phyloP scores from a whole-genome alignment of 495 filamentous ascomycete species.

The Rostrohypoxylon terebratum region DNA sequence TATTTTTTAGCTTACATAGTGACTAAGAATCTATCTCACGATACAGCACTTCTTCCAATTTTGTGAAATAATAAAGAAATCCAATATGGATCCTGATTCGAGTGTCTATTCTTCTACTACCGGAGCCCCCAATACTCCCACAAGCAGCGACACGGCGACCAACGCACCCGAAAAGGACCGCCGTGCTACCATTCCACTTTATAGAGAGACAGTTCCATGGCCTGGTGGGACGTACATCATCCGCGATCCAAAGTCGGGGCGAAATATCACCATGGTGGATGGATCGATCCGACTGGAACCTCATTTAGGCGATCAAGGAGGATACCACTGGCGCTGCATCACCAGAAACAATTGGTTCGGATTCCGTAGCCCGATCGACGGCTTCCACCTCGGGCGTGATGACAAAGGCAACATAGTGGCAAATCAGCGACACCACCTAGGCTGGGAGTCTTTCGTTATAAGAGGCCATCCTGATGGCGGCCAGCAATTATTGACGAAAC shows the following conservation, averaged over 20 bases:
- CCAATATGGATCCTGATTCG: too few species aligned
- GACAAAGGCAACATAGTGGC: not conserved
- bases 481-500: not conserved
- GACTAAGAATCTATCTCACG: too few species aligned
- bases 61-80: too few species aligned
- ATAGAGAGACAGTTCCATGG: constrained; percentile 32
- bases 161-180: too few species aligned
- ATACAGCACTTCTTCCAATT: too few species aligned
- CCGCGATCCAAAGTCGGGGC: constrained; percentile 35
- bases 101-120: too few species aligned
- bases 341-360: constrained; percentile 55
- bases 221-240: constrained; percentile 47
- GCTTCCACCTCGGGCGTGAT: constrained; percentile 49
- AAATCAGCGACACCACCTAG: not conserved
- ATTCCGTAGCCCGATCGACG: constrained; percentile 47
- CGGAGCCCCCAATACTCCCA: too few species aligned
- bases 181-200: too few species aligned
- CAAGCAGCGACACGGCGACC: too few species aligned
- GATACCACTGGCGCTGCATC: constrained; percentile 53
- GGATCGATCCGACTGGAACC: constrained; percentile 46
- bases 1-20: too few species aligned
- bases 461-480: constrained; percentile 20
- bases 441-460: not conserved
- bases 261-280: constrained; percentile 48
- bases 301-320: constrained; percentile 45